Evolutionary conservation across 1,284 basidiomycete species (phyloP).

Genomic region (Anthracocystis setariae): DNA sequence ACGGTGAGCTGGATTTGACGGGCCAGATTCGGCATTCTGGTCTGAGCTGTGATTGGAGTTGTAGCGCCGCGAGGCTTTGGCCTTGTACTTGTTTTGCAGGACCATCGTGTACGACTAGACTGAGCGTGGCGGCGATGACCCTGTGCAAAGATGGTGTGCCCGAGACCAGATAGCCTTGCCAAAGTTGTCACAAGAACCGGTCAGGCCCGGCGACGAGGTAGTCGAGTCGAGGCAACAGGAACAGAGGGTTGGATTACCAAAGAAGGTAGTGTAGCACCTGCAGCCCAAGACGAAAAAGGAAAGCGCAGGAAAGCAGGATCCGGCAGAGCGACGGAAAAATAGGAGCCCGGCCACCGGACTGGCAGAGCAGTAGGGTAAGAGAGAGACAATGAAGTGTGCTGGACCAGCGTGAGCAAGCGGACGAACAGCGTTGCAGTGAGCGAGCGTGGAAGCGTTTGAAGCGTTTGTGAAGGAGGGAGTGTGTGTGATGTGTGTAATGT

Average conservation of each 20-base stretch:
- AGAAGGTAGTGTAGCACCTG: no score
- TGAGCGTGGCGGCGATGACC: conserved; percentile 4
- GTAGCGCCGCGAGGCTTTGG: conserved; percentile 62
- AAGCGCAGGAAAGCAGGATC: no score
- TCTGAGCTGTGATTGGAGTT: conserved; percentile 26
- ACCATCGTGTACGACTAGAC: conserved; percentile 45
- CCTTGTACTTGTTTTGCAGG: conserved; percentile 67
- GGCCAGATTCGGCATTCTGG: conserved; percentile 13
- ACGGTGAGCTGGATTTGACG: conserved; percentile 27
- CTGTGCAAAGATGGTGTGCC: conserved; percentile 19
- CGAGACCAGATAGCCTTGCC: not conserved
- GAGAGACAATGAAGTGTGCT: no score
- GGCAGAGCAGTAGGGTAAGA: no score
- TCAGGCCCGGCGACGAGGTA: no score
- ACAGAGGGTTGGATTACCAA: no score
- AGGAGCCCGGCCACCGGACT: no score
- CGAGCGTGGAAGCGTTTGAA: not conserved
- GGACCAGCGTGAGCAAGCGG: no score
- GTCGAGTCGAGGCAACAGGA: no score
- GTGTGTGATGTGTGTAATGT: no score
- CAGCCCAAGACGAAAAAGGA: no score
- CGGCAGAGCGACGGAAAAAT: not conserved
- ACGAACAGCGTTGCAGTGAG: not conserved
- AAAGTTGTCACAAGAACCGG: not conserved
- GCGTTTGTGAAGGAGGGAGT: no score